Evolutionary conservation across 305 asterid species (phyloP).

Genomic region (Andrographis paniculata): DNA sequence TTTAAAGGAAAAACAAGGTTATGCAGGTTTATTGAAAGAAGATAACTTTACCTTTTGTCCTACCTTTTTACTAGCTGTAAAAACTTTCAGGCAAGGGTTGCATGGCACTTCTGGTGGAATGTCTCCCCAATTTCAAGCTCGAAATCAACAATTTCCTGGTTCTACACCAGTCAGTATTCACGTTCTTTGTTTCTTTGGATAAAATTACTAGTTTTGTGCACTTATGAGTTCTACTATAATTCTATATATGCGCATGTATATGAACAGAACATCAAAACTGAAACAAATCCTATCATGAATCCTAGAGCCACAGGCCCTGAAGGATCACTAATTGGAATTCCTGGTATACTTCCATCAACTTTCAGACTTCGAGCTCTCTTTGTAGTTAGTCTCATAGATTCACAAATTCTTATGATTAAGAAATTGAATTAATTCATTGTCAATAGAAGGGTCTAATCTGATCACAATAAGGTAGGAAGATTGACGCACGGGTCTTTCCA

Average conservation of each 20-base stretch:
- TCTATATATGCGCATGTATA: not conserved
- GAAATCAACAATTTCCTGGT: constrained; percentile 91
- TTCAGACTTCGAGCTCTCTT: not conserved
- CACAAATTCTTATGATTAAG: no score
- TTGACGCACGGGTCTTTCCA: constrained; percentile 5
- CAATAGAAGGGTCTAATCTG: no score
- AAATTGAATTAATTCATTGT: no score
- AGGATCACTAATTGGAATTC: constrained; percentile 87
- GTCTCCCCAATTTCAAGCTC: constrained; percentile 91
- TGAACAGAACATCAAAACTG: constrained; percentile 76
- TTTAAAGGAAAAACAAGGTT: no score
- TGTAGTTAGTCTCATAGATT: not conserved
- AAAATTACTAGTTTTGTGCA: constrained; percentile 7
- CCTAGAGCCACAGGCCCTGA: constrained; percentile 79
- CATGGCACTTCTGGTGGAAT: constrained; percentile 84
- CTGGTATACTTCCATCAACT: constrained; percentile 37
- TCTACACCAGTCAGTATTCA: constrained; percentile 67
- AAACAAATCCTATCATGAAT: constrained; percentile 76
- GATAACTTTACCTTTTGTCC: not conserved
- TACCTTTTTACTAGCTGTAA: not conserved
- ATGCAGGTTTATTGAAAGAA: constrained; percentile 3
- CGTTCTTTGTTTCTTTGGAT: constrained; percentile 14
- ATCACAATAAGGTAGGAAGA: constrained; percentile 4
- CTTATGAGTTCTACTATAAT: constrained; percentile 6
- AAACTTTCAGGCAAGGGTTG: constrained; percentile 64